Conservation (phyloP, 1,139 yeast genomes). For the Hanseniaspora uvarum region DNA sequence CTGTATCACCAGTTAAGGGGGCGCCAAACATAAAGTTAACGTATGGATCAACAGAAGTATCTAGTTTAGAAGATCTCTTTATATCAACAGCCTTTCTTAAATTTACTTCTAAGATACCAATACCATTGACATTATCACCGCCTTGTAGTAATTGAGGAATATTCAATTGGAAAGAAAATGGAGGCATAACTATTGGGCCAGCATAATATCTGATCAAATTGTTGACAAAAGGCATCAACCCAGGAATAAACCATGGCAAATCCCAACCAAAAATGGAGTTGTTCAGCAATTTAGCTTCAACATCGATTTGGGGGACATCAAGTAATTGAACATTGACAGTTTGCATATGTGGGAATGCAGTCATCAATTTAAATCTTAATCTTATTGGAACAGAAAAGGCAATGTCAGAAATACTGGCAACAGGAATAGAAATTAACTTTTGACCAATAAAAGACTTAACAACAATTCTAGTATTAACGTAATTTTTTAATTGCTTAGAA, state of each 20-base stretch:
- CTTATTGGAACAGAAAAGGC: conserved; percentile 60
- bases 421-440: conserved; percentile 43
- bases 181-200: conserved; percentile 79
- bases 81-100: conserved; percentile 58
- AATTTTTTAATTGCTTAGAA: conserved; percentile 68
- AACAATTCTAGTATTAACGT: conserved; percentile 70
- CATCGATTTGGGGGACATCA: conserved; percentile 82
- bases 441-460: conserved; percentile 48
- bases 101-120: conserved; percentile 71
- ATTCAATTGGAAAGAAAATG: conserved; percentile 84
- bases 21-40: conserved; percentile 53
- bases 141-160: conserved; percentile 86
- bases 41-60: conserved; percentile 71
- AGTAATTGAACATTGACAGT: conserved; percentile 75
- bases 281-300: conserved; percentile 59
- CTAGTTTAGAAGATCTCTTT: conserved; percentile 58
- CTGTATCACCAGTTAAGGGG: conserved; percentile 7
- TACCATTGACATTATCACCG: conserved; percentile 54
- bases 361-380: conserved; percentile 77
- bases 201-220: conserved; percentile 75
- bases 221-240: conserved; percentile 66
- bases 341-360: conserved; percentile 84
- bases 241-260: conserved; percentile 64
- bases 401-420: conserved; percentile 46
- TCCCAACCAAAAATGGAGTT: conserved; percentile 81